Evolutionary conservation across 129 eudicot genomes (phyloP).

Genomic region (Smallanthus sonchifolius): DNA sequence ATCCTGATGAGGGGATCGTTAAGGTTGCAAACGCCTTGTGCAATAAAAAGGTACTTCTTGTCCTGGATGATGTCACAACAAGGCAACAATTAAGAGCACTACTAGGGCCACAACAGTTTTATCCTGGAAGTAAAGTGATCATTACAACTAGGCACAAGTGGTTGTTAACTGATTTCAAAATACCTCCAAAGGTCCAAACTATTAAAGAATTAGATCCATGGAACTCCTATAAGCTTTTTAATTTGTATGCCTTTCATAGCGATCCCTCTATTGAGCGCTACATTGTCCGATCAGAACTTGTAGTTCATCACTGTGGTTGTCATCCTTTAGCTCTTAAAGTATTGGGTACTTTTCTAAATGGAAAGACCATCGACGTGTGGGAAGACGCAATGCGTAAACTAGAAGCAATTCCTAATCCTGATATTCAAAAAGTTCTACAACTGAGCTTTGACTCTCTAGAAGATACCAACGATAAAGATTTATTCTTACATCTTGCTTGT

Average conservation of each 20-base stretch:
- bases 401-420: constrained; percentile 4
- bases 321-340: constrained; percentile 38
- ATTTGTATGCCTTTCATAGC: constrained; percentile 32
- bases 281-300: neutral
- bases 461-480: neutral
- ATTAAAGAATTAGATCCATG: neutral
- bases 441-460: constrained; percentile 22
- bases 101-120: neutral
- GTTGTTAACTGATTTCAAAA: neutral
- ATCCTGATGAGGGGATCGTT: constrained; percentile 14
- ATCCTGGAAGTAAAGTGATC: constrained; percentile 25
- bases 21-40: neutral
- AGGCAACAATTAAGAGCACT: constrained; percentile 8
- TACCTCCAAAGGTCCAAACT: constrained; percentile 7
- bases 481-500: constrained; percentile 24
- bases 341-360: constrained; percentile 2
- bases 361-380: constrained; percentile 21
- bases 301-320: constrained; percentile 22
- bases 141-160: constrained; percentile 19
- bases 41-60: constrained; percentile 11
- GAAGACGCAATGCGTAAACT: constrained; percentile 10
- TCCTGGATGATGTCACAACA: constrained; percentile 20
- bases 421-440: constrained; percentile 7
- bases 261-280: constrained; percentile 14
- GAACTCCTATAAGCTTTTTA: constrained; percentile 27